Evolutionary conservation across 2,329 filamentous ascomycete genomes (phyloP), one percentile per base, ranked within the genome.

Genomic region (Cytospora schulzeri): DNA sequence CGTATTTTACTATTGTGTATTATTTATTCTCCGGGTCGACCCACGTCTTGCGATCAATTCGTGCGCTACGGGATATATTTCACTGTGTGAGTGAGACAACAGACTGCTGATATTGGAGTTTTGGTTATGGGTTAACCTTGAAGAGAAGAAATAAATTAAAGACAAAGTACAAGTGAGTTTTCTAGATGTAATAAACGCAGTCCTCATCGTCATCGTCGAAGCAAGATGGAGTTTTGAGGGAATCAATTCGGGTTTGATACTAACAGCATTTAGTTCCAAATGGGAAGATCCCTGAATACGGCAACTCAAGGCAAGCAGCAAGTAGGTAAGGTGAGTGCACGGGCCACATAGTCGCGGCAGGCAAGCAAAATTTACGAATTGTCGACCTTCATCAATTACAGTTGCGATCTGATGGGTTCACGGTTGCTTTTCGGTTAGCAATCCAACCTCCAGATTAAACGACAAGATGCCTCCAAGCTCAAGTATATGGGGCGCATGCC

Each of bases 401-500:
- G n/a, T 48, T n/a, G 45, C 45, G 9, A 24, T 24, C n/a, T 48
- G 45, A 8, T 24, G 45, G 41, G 17, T 22, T 45, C 9, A 45
- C 7, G 41, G 41, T 45, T n/a, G 41, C 15, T n/a, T 7, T 45
- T 45, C 19, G 41, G 41, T 19, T 22, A n/a, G 41, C 41, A 22
- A 22, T 45, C 19, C 41, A n/a, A 4, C 45, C 51, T 53, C 59
- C 56, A 57, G 65, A 33, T 63, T 67, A 66, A n/a, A 57, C 63
- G 57, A 58, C 54, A 74, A 66, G 63, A 88, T 88, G 85, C 80
- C 85, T 70, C 81, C 85, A 64, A 79, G 83, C 75, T 75, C 85
- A 69, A 82, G 81, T 67, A 69, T 86, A 50, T 79, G 81, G 69
- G 72, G 75, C 69, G 76, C 75, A 60, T 76, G 78, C 72, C 76